phyloP scores from a whole-genome alignment of 331 rosid species.

The Phaseolus coccineus region DNA sequence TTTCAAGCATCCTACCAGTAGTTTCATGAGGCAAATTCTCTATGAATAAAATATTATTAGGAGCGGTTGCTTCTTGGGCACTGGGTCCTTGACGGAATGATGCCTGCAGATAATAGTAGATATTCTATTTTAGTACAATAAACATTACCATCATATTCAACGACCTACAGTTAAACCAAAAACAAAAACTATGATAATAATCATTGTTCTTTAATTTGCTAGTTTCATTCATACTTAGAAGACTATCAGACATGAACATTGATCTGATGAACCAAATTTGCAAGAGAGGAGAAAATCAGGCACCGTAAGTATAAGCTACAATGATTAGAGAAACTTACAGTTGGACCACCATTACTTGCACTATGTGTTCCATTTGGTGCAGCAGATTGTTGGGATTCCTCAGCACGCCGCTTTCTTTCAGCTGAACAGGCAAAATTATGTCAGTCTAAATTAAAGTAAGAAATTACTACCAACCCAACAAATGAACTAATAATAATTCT shows the following conservation, averaged over 20 bases:
- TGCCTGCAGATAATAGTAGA: constrained; percentile 56
- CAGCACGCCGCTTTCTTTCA: constrained; percentile 78
- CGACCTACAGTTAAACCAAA: constrained; percentile 5
- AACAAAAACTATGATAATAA: neutral
- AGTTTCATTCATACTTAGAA: constrained; percentile 1
- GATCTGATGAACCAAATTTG: neutral
- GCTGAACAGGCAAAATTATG: constrained; percentile 58
- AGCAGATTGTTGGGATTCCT: constrained; percentile 65
- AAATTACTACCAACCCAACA: neutral
- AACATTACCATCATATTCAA: constrained; percentile 19
- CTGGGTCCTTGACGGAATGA: constrained; percentile 73
- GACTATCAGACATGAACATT: neutral
- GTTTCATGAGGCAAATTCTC: constrained; percentile 96
- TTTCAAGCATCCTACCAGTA: constrained; percentile 86
- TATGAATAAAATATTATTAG: constrained; percentile 86
- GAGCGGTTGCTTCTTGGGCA: constrained; percentile 79
- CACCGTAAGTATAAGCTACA: neutral
- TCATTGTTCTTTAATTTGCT: neutral
- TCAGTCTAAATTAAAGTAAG: constrained; percentile 35
- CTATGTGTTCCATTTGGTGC: constrained; percentile 69
- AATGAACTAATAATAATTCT: constrained; percentile 24
- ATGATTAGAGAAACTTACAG: constrained; percentile 59
- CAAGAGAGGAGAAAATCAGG: constrained; percentile 1
- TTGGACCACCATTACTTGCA: constrained; percentile 73
- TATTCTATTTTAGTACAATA: constrained; percentile 7